phyloP scores from a whole-genome alignment of 331 rosid species.

The Quercus lobata region DNA sequence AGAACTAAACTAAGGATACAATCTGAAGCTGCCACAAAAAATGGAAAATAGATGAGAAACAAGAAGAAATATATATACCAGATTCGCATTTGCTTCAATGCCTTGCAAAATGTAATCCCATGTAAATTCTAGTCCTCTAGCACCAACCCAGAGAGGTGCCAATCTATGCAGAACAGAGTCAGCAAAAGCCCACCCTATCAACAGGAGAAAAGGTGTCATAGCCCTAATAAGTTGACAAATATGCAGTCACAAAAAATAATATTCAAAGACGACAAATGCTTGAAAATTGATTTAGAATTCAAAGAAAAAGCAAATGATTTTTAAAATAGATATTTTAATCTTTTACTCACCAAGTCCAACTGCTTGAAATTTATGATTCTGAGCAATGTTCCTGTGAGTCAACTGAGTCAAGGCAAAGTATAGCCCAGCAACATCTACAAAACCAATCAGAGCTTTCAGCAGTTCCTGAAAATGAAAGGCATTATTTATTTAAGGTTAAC shows the following conservation, averaged over 20 bases:
- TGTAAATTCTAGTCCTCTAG: slow-evolving; percentile 97
- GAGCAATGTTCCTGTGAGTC: slow-evolving; percentile 98
- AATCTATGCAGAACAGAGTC: slow-evolving; percentile 93
- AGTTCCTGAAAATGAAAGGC: slow-evolving; percentile 50
- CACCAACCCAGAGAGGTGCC: slow-evolving; percentile 99
- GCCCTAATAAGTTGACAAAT: slow-evolving; percentile 1
- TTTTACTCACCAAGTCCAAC: slow-evolving; percentile 88
- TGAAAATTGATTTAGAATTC: not conserved
- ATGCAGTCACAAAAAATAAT: not conserved
- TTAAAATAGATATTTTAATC: not conserved
- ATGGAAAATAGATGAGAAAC: not conserved
- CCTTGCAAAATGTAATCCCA: slow-evolving; percentile 98
- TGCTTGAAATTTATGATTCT: slow-evolving; percentile 96
- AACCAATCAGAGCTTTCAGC: slow-evolving; percentile 91
- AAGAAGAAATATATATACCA: slow-evolving; percentile 46
- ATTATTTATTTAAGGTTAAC: slow-evolving; percentile 4
- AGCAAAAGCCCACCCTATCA: slow-evolving; percentile 97
- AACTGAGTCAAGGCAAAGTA: slow-evolving; percentile 96
- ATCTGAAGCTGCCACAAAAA: not conserved
- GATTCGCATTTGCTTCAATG: slow-evolving; percentile 95
- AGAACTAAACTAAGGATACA: not conserved
- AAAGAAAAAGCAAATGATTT: slow-evolving; percentile 1
- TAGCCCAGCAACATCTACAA: slow-evolving; percentile 91
- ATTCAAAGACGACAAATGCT: not conserved
- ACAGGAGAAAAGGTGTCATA: slow-evolving; percentile 15